These are phyloP conservation scores for Aspergillus flavus DNA, from an alignment of 2,329 filamentous ascomycete genomes.

Conservation along the genomic window DNA sequence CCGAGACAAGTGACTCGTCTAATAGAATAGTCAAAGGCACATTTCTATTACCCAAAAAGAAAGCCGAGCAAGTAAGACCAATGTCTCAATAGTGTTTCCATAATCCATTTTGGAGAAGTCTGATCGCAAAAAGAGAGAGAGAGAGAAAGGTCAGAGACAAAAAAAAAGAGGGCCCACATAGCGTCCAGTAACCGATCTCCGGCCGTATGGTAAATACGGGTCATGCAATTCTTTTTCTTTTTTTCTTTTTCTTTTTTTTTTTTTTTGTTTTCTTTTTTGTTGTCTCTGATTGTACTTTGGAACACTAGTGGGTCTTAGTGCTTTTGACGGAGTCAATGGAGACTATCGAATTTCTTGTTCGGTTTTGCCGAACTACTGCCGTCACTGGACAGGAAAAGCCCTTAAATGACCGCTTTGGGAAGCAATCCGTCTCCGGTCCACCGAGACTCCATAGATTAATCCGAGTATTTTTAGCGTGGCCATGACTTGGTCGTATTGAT, in stretches of 20 bases:
- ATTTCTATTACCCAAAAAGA: neutral
- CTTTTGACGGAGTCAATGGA: neutral
- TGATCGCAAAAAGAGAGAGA: neutral
- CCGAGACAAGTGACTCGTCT: neutral
- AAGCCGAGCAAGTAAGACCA: neutral
- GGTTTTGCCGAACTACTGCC: neutral
- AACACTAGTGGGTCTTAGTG: neutral
- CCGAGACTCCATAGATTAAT: neutral
- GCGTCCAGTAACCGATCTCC: neutral
- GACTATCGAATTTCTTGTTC: neutral
- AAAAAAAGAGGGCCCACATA: neutral
- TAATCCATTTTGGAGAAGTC: neutral
- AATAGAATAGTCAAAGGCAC: neutral
- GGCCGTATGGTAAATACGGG: neutral
- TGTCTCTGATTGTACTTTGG: neutral
- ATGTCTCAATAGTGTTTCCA: neutral
- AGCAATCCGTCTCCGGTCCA: neutral
- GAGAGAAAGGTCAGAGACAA: neutral
- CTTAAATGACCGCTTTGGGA: neutral
- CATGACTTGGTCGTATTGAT: neutral
- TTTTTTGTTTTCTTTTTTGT: neutral
- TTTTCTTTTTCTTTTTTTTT: neutral
- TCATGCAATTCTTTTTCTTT: neutral
- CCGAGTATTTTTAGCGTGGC: neutral
- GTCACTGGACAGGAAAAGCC: neutral